phyloP scores from a whole-genome alignment of 768 basidiomycete genomes.

The Grammothele lineata region DNA sequence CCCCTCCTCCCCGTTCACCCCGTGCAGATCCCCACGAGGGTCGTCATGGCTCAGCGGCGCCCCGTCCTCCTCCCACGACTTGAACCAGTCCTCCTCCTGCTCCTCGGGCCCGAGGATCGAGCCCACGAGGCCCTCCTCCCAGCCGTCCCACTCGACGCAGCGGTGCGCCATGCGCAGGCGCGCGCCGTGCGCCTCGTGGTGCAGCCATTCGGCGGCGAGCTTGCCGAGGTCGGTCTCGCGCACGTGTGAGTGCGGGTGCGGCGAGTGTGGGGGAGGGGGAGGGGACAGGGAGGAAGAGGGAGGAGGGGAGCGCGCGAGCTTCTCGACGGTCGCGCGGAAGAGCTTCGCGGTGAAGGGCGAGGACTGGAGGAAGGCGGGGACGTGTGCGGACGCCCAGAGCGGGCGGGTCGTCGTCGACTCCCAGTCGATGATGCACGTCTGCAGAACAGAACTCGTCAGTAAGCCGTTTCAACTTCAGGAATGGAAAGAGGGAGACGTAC shows the following conservation, averaged over 20 bases:
- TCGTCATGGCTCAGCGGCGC: conserved; percentile 11
- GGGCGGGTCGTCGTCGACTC: conserved; percentile 87
- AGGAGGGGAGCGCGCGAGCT: conserved; percentile 33
- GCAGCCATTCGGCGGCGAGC: conserved; percentile 67
- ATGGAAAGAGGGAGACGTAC: conserved; percentile 40
- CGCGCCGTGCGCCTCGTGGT: conserved; percentile 62
- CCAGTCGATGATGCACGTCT: conserved; percentile 91
- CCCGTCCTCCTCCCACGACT: conserved; percentile 28
- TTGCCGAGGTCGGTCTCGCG: conserved; percentile 32
- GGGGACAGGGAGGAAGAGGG: conserved; percentile 18
- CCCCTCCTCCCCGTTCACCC: not conserved
- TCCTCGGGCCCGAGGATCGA: conserved; percentile 74
- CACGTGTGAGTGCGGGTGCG: too few relatives aligned
- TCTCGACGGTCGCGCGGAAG: conserved; percentile 60
- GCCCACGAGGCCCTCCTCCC: conserved; percentile 81
- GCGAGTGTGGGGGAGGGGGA: conserved; percentile 1
- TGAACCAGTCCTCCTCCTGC: conserved; percentile 69
- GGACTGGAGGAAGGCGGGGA: conserved; percentile 76
- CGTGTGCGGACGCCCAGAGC: conserved; percentile 80
- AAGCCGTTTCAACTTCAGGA: conserved; percentile 4
- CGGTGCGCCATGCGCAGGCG: conserved; percentile 74
- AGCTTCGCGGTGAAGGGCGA: conserved; percentile 69
- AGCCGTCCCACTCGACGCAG: conserved; percentile 85
- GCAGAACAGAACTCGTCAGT: conserved; percentile 8
- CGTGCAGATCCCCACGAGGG: not conserved